Evolutionary conservation across 345 rosid species (phyloP).

Genomic region (Gossypioides kirkii): DNA sequence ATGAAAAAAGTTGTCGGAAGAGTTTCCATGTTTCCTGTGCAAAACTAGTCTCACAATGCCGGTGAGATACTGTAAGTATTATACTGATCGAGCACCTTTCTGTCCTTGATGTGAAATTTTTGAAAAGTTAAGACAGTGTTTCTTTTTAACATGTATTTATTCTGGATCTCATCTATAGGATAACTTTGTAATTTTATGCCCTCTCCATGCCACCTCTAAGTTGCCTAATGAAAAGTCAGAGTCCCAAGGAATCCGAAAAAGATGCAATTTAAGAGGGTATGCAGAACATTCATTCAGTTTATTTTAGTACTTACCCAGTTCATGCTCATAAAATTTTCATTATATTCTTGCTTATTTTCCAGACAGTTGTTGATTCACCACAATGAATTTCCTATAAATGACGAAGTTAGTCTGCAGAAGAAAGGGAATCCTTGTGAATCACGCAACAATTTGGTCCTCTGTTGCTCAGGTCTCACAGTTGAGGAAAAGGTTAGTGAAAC

Average conservation of each 20-base stretch:
- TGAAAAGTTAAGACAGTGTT: not conserved
- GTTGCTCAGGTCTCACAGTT: slow-evolving; percentile 74
- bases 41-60: slow-evolving; percentile 58
- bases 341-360: slow-evolving; percentile 11
- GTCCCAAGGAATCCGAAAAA: slow-evolving; percentile 30
- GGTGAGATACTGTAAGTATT: slow-evolving; percentile 78
- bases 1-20: slow-evolving; percentile 61
- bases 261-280: slow-evolving; percentile 41
- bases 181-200: slow-evolving; percentile 84
- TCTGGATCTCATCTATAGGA: slow-evolving; percentile 38
- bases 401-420: slow-evolving; percentile 18
- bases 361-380: slow-evolving; percentile 30
- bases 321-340: not conserved
- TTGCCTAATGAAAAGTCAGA: slow-evolving; percentile 52
- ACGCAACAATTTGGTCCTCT: slow-evolving; percentile 49
- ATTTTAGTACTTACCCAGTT: not conserved
- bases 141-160: not conserved
- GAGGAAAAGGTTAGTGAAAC: slow-evolving; percentile 52
- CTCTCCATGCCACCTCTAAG: slow-evolving; percentile 61
- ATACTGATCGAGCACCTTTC: not conserved
- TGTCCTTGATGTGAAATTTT: not conserved
- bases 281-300: slow-evolving; percentile 9
- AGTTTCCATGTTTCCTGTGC: slow-evolving; percentile 83
- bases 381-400: slow-evolving; percentile 29
- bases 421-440: slow-evolving; percentile 29